A percentile compares a stretch with the other conserved stretches of the same genome.
Evolutionary conservation across 768 basidiomycete genomes (phyloP).

Genomic region (Gymnopilus dilepis): DNA sequence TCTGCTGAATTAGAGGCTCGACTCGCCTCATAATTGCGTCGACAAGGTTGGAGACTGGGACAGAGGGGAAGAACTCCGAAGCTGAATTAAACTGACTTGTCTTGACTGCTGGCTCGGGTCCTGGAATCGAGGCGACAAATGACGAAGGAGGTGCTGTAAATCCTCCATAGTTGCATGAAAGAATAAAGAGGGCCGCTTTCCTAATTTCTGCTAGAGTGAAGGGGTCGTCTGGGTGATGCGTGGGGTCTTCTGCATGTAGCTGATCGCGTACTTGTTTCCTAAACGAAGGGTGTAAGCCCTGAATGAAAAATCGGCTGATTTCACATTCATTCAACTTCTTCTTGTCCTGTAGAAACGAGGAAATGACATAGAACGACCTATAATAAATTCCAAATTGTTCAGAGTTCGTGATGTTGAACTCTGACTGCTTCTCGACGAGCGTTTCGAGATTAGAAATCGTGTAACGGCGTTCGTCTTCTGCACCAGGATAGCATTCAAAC

Average conservation of each 20-base stretch:
- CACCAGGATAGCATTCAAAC: constrained; percentile 7
- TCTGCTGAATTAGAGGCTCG: too few species aligned
- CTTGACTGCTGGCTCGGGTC: too few species aligned
- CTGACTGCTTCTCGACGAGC: neutral
- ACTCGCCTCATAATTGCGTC: too few species aligned
- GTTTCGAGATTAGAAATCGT: constrained; percentile 1
- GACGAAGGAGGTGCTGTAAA: neutral
- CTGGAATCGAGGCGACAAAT: too few species aligned
- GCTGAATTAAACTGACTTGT: too few species aligned
- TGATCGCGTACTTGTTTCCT: neutral
- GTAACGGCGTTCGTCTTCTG: constrained; percentile 5
- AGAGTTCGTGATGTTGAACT: neutral
- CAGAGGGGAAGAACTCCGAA: too few species aligned
- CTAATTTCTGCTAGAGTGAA: neutral
- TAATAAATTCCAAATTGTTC: constrained; percentile 8
- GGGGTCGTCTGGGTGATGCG: neutral
- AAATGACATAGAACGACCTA: neutral
- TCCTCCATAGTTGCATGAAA: neutral
- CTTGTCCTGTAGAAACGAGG: neutral
- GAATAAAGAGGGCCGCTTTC: neutral
- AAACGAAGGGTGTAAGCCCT: neutral
- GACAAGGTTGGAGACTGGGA: too few species aligned
- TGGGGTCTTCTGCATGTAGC: neutral
- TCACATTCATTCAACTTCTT: neutral
- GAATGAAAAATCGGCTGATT: neutral